phyloP scores from a whole-genome alignment of 371 early-diverging fungal genomes.

The Catenaria anguillulae region DNA sequence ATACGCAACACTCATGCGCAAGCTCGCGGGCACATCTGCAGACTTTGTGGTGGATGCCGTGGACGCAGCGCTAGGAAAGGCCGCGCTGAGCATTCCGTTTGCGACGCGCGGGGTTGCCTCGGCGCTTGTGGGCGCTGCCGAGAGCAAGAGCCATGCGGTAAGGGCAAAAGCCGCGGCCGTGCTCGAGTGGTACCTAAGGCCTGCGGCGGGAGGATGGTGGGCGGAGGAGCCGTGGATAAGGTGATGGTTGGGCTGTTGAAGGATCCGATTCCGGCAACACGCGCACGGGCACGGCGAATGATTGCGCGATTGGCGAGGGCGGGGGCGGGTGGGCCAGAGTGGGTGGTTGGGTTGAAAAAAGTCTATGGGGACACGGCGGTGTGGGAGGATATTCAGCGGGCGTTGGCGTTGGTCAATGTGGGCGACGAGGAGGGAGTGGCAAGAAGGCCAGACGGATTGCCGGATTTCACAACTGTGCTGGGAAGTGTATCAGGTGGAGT shows the following conservation, averaged over 20 bases:
- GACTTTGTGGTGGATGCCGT: constrained; percentile 14
- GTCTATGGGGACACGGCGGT: not conserved
- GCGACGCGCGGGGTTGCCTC: not conserved
- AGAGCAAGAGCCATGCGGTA: not conserved
- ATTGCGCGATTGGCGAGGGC: not conserved
- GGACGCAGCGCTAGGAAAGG: constrained; percentile 9
- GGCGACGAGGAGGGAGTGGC: not conserved
- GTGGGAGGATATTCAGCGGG: not conserved
- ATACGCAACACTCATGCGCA: constrained; percentile 13
- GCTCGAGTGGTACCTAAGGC: not conserved
- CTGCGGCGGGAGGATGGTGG: not conserved
- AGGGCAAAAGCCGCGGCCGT: not conserved
- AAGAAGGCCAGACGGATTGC: too few species aligned
- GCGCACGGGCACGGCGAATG: not conserved
- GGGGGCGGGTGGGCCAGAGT: not conserved
- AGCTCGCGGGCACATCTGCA: constrained; percentile 13
- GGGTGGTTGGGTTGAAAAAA: not conserved
- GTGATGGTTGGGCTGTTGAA: not conserved
- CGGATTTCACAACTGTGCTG: too few species aligned
- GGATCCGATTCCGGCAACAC: too few species aligned
- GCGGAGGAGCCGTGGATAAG: not conserved
- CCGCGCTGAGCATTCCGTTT: not conserved
- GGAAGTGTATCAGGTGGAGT: not conserved
- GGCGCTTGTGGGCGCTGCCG: not conserved
- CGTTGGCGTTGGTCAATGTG: not conserved